A percentile compares a stretch with the other conserved stretches of the same genome.
These are phyloP conservation scores for Glycine tomentella DNA, from an alignment of 306 rosid species.

Conservation along the genomic window DNA sequence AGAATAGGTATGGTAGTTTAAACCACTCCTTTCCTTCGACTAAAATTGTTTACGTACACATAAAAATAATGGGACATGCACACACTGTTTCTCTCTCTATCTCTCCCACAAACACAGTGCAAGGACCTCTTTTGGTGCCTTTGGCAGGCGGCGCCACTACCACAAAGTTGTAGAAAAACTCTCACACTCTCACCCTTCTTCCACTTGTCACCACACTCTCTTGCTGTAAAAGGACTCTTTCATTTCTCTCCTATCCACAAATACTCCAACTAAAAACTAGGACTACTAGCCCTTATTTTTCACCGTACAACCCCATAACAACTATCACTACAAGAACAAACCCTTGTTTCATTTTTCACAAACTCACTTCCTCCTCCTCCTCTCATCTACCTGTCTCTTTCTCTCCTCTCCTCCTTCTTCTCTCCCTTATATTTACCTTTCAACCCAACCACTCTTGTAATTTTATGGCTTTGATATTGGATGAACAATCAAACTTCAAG, in stretches of 20 bases:
- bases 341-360: constrained; percentile 35
- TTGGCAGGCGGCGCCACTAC: constrained; percentile 65
- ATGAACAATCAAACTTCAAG: constrained; percentile 72
- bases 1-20: constrained; percentile 75
- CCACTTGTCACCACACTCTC: constrained; percentile 80
- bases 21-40: constrained; percentile 58
- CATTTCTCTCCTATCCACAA: constrained; percentile 60
- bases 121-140: no score
- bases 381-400: not conserved
- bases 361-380: constrained; percentile 33
- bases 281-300: constrained; percentile 60
- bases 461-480: constrained; percentile 78
- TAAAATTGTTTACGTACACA: constrained; percentile 36
- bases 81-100: constrained; percentile 18
- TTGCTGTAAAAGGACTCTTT: constrained; percentile 15
- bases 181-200: constrained; percentile 53
- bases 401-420: not conserved
- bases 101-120: not conserved
- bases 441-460: not conserved
- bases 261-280: constrained; percentile 84
- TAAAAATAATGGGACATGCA: not conserved
- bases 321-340: constrained; percentile 67
- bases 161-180: constrained; percentile 72
- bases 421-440: not conserved
- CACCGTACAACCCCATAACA: constrained; percentile 61